Conservation (phyloP, 2,329 filamentous ascomycete species). For the Sporothrix brunneoviolacea region DNA sequence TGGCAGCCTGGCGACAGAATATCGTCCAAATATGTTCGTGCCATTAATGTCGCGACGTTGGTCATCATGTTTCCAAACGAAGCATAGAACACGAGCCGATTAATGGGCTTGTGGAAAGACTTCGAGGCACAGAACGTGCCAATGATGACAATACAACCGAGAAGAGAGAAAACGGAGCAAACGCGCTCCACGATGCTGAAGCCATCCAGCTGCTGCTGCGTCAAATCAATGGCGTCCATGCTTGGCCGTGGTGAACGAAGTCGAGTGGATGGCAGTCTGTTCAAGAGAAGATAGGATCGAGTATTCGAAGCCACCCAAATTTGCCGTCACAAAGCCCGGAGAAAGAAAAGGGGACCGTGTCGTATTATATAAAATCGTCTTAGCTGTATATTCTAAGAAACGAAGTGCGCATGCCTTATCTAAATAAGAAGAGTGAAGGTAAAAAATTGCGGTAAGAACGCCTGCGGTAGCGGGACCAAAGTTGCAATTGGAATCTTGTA, state of each 20-base stretch:
- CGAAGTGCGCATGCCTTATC: no score
- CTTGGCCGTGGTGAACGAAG: constrained; percentile 1
- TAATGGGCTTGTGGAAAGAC: constrained; percentile 79
- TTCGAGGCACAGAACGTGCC: constrained; percentile 61
- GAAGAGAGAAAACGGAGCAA: constrained; percentile 63
- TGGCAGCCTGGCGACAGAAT: constrained; percentile 53
- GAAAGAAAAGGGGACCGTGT: no score
- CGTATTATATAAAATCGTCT: no score
- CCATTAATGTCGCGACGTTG: constrained; percentile 71
- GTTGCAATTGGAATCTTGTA: no score
- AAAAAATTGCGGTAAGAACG: no score
- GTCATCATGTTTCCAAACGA: constrained; percentile 74
- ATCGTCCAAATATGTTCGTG: constrained; percentile 49
- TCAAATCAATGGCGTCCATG: constrained; percentile 16
- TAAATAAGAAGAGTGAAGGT: no score
- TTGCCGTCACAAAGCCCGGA: no score
- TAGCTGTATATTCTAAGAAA: no score
- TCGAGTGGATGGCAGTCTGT: background rate
- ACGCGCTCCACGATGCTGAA: constrained; percentile 60
- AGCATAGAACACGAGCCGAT: constrained; percentile 76
- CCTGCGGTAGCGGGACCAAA: no score
- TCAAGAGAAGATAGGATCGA: background rate
- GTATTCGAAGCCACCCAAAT: no score
- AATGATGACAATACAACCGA: constrained; percentile 67
- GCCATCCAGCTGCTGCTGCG: constrained; percentile 38